Percentiles rank a stretch among this genome's conserved stretches.
phyloP scores from a whole-genome alignment of 2,329 filamentous ascomycete genomes.

The Microascus cirrosus region DNA sequence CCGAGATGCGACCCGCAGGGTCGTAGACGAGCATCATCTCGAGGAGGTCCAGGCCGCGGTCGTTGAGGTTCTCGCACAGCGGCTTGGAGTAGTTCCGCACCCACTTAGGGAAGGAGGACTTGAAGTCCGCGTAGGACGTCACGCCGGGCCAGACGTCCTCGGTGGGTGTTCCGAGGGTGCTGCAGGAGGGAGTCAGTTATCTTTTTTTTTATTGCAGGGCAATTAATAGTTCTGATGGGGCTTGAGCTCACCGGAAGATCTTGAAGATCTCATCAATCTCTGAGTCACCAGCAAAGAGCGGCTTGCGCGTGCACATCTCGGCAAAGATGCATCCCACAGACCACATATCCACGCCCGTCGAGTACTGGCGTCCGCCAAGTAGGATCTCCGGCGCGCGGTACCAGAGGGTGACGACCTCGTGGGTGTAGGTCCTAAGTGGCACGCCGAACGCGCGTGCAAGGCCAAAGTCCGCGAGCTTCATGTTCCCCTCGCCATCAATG shows the following conservation, averaged over 20 bases:
- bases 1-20: slow-evolving; percentile 75
- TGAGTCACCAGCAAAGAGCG: slow-evolving; percentile 86
- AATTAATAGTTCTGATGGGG: no score
- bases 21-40: slow-evolving; percentile 74
- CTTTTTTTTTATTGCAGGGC: no score
- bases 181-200: slow-evolving; percentile 17
- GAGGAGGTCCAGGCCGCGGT: slow-evolving; percentile 56
- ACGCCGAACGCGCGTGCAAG: slow-evolving; percentile 85
- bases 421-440: slow-evolving; percentile 81
- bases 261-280: slow-evolving; percentile 33
- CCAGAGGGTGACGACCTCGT: slow-evolving; percentile 92
- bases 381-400: slow-evolving; percentile 87
- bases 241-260: slow-evolving; percentile 56
- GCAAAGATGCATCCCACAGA: slow-evolving; percentile 90
- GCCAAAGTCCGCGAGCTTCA: slow-evolving; percentile 86
- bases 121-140: slow-evolving; percentile 91
- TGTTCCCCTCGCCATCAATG: slow-evolving; percentile 75
- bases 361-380: slow-evolving; percentile 83
- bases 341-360: slow-evolving; percentile 94
- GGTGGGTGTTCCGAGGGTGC: slow-evolving; percentile 70
- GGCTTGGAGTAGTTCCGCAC: slow-evolving; percentile 53
- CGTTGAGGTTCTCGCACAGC: slow-evolving; percentile 64
- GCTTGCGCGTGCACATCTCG: slow-evolving; percentile 91
- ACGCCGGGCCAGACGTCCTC: slow-evolving; percentile 82
- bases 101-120: slow-evolving; percentile 88